Conservation (phyloP, 495 filamentous ascomycete genomes). For the Xylaria intraflava region DNA sequence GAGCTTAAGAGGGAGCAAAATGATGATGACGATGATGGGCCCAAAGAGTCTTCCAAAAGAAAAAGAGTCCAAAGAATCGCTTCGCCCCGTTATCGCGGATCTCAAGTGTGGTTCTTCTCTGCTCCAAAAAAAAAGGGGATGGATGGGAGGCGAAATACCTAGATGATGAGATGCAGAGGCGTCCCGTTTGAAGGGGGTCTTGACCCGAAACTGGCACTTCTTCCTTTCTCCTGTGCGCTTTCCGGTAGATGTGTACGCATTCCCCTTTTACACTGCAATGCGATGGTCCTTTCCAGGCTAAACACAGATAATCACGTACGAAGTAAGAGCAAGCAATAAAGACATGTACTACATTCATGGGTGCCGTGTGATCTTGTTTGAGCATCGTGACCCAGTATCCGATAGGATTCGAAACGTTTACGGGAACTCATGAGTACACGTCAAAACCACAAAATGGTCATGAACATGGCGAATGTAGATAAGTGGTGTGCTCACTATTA, state of each 20-base stretch:
- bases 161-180: background rate
- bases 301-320: background rate
- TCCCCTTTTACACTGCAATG: background rate
- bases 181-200: background rate
- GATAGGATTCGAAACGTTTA: too few relatives aligned
- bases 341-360: too few relatives aligned
- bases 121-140: background rate
- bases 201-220: background rate
- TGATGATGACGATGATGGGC: conserved; percentile 2
- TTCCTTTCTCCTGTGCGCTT: background rate
- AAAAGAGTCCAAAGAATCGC: conserved; percentile 8
- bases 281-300: background rate
- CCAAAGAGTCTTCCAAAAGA: conserved; percentile 15
- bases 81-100: background rate
- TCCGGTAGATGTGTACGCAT: background rate
- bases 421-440: background rate
- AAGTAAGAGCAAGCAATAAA: background rate
- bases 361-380: too few relatives aligned
- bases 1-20: conserved; percentile 1
- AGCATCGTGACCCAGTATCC: too few relatives aligned
- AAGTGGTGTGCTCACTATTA: conserved; percentile 7
- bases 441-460: background rate
- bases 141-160: background rate
- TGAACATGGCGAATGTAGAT: background rate
- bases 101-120: background rate